These are phyloP conservation scores for Euptelea pleiosperma DNA, from an alignment of 164 flowering plant species.

Conservation along the genomic window DNA sequence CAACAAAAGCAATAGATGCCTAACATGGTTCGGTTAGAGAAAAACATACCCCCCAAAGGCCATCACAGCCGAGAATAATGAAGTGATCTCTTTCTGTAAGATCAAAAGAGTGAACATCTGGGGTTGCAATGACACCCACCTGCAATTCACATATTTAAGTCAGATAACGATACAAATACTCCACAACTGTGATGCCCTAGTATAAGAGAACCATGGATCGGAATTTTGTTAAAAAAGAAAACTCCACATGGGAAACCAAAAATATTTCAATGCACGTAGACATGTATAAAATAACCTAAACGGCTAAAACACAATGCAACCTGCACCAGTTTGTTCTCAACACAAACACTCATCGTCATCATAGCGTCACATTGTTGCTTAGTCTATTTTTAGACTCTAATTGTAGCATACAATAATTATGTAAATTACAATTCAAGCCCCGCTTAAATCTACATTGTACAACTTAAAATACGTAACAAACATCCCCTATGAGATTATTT, in stretches of 20 bases:
- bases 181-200: constrained; percentile 1
- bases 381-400: too few relatives aligned
- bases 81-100: constrained; percentile 76
- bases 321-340: too few relatives aligned
- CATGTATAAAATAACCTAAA: too few relatives aligned
- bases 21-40: neutral
- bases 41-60: constrained; percentile 86
- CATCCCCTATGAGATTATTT: too few relatives aligned
- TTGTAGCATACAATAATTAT: too few relatives aligned
- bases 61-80: constrained; percentile 93
- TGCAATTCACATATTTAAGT: constrained; percentile 28
- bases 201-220: neutral
- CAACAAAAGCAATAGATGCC: neutral
- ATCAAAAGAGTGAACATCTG: constrained; percentile 85
- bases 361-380: too few relatives aligned
- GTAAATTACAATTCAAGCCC: too few relatives aligned
- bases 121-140: constrained; percentile 84
- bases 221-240: neutral
- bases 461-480: too few relatives aligned
- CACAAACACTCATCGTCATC: too few relatives aligned
- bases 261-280: too few relatives aligned
- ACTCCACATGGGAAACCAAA: neutral
- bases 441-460: too few relatives aligned
- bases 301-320: too few relatives aligned
- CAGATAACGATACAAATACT: neutral